A percentile compares a stretch with the other conserved stretches of the same genome.
Conservation (phyloP, 495 filamentous ascomycete species). For the Ramalina intermedia region DNA sequence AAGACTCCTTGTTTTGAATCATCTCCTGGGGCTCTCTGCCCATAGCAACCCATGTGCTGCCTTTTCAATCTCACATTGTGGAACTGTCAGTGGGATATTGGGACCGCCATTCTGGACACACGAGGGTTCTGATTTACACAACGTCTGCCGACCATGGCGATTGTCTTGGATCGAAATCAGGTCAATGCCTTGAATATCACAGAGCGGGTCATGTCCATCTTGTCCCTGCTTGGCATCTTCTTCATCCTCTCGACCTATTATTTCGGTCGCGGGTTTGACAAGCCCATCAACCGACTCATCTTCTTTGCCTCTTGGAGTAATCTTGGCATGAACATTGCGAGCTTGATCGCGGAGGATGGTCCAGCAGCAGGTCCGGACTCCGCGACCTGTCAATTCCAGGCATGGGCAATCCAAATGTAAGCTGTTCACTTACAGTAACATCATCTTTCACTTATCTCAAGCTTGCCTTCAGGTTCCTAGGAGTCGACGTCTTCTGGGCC, state of each 20-base stretch:
- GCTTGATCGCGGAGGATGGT: constrained; percentile 53
- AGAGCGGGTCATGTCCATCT: constrained; percentile 51
- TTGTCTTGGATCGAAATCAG: constrained; percentile 4
- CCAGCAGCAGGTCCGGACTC: constrained; percentile 28
- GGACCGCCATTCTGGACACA: neutral
- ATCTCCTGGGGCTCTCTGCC: too few relatives aligned
- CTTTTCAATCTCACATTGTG: too few relatives aligned
- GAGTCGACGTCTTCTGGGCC: constrained; percentile 68
- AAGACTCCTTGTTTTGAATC: too few relatives aligned
- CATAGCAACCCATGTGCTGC: too few relatives aligned
- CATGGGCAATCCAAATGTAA: constrained; percentile 62
- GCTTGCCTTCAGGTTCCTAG: constrained; percentile 45
- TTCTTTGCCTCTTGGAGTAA: constrained; percentile 83
- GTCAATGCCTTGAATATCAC: constrained; percentile 38
- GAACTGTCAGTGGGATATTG: neutral
- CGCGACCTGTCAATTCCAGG: constrained; percentile 60
- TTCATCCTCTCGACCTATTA: constrained; percentile 65
- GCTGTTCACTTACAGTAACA: constrained; percentile 4
- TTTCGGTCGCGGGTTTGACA: constrained; percentile 45
- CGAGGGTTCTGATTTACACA: neutral
- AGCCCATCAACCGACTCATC: constrained; percentile 79
- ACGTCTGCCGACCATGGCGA: constrained; percentile 3
- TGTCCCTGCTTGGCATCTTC: constrained; percentile 57
- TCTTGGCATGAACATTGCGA: constrained; percentile 64
- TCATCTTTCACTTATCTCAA: constrained; percentile 4